These are phyloP conservation scores for Athelia sp. DNA, from an alignment of 1,284 basidiomycete genomes.

Conservation along the genomic window DNA sequence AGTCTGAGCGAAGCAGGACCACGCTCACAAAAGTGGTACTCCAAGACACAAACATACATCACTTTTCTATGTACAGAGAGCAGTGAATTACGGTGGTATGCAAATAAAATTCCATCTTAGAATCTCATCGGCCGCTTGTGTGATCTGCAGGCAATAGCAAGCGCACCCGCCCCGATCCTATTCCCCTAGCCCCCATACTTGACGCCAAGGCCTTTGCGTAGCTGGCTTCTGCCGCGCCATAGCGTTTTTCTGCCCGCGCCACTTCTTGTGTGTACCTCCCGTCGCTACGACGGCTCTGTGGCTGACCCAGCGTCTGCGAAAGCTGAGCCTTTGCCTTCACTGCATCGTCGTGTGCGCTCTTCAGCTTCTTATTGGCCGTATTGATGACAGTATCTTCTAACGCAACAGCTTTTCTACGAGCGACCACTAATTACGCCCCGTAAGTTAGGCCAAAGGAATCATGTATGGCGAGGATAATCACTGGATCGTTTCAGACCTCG, in stretches of 20 bases:
- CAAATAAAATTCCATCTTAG: too few species aligned
- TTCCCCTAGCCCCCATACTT: not conserved
- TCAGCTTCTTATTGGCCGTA: not conserved
- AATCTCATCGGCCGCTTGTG: too few species aligned
- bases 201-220: not conserved
- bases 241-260: not conserved
- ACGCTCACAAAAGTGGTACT: slow-evolving; percentile 59
- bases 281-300: too few species aligned
- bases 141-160: not conserved
- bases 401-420: not conserved
- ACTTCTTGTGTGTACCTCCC: not conserved
- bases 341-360: not conserved
- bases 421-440: not conserved
- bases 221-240: not conserved
- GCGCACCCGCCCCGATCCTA: not conserved
- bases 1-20: too few species aligned
- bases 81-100: too few species aligned
- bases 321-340: not conserved
- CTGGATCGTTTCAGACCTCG: not conserved
- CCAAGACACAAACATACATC: too few species aligned
- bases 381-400: not conserved
- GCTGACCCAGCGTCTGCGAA: not conserved
- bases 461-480: not conserved
- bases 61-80: too few species aligned
- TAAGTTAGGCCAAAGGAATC: not conserved